Base-by-base conservation (phyloP, 1,284 basidiomycete genomes). In the Wallemia ichthyophaga region DNA sequence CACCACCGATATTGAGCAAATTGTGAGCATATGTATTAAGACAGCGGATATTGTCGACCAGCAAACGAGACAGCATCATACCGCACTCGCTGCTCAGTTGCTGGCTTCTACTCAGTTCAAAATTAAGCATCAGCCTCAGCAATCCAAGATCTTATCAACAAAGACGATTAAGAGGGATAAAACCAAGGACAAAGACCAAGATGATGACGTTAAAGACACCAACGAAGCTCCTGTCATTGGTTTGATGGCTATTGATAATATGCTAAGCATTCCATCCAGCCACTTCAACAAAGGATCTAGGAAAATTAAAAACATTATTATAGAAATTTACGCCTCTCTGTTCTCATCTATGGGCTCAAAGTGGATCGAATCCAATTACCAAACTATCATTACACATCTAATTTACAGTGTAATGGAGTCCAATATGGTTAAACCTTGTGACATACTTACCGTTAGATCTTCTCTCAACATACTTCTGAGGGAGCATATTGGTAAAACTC, bases 331-430 rank as follows among this genome's bases (percentile, higher is more conserved):
- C 66, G 77, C 80, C 1, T 78, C 83, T 0, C 71, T 94, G 1
- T 75, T 96, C 60, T 77, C 76, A 0, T 73, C 76, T 5, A 78
- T 96, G 2, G 92, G 89, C 0, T 62, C 80, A 0, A 68, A 71
- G 0, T 98, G 86, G 69, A 79, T 88, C 53, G 89, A 95, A 67
- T 69, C 71, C 26, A 83, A 92, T 67, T 98, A 94, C 65, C 73
- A 78, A 11, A 73, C 81, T 32, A 77, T 96, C 60, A 75, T 87
- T 31, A 72, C 73, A 32, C 91, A 98, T 68, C 70, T 96, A 60
- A 62, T 71, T 59, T 65, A 67, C 58, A 13, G 3, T 13, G 75
- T 85, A 70, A 72, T 70, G 11, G 87, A 94, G 61, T 62, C 48
- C 60, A 63, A 19, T 5, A 74, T 70, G 62, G 72, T 73, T 15